Evolutionary conservation across 129 eudicot genomes (phyloP), one percentile per base, ranked within the genome.

Genomic region (Escallonia herrerae): DNA sequence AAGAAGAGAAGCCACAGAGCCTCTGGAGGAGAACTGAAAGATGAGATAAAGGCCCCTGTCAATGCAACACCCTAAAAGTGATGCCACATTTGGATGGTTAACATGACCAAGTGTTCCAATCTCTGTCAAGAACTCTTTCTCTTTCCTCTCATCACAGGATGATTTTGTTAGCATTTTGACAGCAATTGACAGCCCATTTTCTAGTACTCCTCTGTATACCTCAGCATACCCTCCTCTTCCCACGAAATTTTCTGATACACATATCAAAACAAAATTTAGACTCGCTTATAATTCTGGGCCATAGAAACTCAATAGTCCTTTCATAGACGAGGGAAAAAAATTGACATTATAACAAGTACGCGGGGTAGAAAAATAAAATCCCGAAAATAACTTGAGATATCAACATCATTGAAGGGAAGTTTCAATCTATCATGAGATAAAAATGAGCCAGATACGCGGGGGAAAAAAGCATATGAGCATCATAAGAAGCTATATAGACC

Each of bases 211-310:
- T 80, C 79, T 93, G 80, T 88, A 93, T 10, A 93, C 99, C 87
- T 88, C 95, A 65, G 99, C 96, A 82, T 74, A 89, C 76, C 99
- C 99, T 69, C 99, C 99, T 83, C 80, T 86, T 14, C 98, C 99
- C 39, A 86, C 99, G 84, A 93, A 72, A 55, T 93, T 93, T 47
- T 89, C 98, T 93, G 84, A 39, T 9, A 70, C 59, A 70, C 64
- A 74, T 65, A 68, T 53, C 57, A 67, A 63, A 58, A 48, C 48
- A 58, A 3, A 33, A 45, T 14, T 40, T 22, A 22, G 33, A 22
- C 33, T 22, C 33, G 33, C 33, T 22, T 22, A 22, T 1, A 22
- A 22, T 22, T 22, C 33, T 22, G 33, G 33, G 33, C 1, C 33
- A 22, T 1, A 22, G 0, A 22, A 22, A 22, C 33, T 22, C 33